These are phyloP conservation scores for Gaertneriomyces sp. DNA, from an alignment of 192 early-diverging fungal genomes.

Conservation along the genomic window DNA sequence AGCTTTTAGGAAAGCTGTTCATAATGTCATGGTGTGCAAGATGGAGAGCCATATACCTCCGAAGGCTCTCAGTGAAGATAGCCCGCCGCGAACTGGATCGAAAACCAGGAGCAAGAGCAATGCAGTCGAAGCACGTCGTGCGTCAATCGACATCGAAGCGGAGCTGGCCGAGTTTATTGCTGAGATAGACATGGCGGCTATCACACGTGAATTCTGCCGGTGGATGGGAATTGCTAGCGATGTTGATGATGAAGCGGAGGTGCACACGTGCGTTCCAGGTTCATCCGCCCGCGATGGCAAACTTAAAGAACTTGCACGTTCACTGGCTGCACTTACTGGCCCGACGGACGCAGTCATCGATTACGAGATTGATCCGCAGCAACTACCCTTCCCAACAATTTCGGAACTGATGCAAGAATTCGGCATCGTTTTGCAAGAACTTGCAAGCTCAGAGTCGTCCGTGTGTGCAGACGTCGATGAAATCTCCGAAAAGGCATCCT, in stretches of 20 bases:
- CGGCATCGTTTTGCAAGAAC: background rate
- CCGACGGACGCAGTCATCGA: constrained; percentile 12
- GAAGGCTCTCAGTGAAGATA: too few species aligned
- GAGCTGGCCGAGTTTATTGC: too few species aligned
- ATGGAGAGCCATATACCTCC: background rate
- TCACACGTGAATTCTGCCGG: too few species aligned
- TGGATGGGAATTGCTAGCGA: too few species aligned
- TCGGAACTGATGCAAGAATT: constrained; percentile 17
- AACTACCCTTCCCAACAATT: constrained; percentile 19
- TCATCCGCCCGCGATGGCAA: background rate
- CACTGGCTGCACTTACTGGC: constrained; percentile 14
- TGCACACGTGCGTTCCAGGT: too few species aligned
- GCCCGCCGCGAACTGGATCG: too few species aligned
- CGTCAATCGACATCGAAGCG: too few species aligned
- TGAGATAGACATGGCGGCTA: too few species aligned
- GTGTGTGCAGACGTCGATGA: background rate
- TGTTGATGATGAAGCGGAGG: too few species aligned
- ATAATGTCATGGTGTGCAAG: constrained; percentile 2
- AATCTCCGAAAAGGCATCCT: background rate
- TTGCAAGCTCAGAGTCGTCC: background rate
- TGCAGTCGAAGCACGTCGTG: too few species aligned
- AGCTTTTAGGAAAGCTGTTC: constrained; percentile 2
- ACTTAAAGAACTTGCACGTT: constrained; percentile 3
- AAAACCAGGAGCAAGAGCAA: too few species aligned
- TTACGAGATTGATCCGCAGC: constrained; percentile 18